A percentile compares a stretch with the other conserved stretches of the same genome.
Conservation (phyloP, 441 rosid genomes). For the Adansonia rubrostipa region DNA sequence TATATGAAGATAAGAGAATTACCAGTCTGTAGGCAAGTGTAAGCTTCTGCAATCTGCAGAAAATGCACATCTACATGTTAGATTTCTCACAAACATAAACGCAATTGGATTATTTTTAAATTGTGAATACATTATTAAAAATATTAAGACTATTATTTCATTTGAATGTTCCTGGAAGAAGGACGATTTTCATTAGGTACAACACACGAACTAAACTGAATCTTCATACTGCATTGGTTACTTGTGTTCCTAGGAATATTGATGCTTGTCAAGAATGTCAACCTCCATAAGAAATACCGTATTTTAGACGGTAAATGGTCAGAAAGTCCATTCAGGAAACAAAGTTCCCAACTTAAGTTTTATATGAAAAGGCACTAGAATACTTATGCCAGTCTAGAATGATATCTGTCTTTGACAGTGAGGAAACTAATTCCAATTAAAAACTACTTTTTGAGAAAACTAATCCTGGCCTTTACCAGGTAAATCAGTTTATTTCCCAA, state of each 20-base stretch:
- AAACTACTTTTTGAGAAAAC: not conserved
- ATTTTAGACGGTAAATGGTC: not conserved
- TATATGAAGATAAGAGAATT: constrained; percentile 36
- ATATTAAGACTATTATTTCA: not conserved
- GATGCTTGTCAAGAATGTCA: not conserved
- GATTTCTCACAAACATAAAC: not conserved
- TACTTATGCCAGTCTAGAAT: not conserved
- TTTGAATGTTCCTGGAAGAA: not conserved
- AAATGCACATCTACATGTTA: constrained; percentile 20
- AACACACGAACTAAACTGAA: not conserved
- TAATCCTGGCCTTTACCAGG: not conserved
- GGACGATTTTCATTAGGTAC: not conserved
- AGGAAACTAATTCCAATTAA: not conserved
- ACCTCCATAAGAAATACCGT: not conserved
- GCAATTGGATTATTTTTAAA: not conserved
- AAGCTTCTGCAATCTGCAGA: constrained; percentile 79
- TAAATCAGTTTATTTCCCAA: constrained; percentile 19
- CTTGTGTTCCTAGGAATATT: not conserved
- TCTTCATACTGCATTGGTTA: not conserved
- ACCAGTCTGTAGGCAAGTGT: constrained; percentile 65
- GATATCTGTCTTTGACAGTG: not conserved
- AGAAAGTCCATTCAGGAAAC: not conserved
- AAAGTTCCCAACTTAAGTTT: not conserved
- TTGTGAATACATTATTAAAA: not conserved
- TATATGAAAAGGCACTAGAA: not conserved